Percentiles rank a stretch among this genome's conserved stretches.
Evolutionary conservation across 768 basidiomycete species (phyloP).

Genomic region (Chalciporus piperatus): DNA sequence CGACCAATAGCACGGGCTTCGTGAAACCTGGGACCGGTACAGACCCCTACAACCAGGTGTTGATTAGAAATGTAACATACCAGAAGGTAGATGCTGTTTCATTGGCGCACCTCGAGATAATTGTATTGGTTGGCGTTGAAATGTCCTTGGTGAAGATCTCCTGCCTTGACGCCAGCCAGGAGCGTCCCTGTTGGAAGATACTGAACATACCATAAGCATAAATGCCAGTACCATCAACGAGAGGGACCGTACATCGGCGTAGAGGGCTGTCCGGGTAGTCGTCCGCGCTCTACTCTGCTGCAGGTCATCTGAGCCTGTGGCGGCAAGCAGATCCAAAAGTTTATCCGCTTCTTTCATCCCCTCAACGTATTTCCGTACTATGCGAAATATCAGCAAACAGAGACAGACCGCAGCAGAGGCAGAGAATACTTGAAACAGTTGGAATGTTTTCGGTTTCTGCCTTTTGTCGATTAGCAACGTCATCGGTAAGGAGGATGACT

Average conservation of each 20-base stretch:
- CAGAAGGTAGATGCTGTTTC: neutral
- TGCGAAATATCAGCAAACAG: neutral
- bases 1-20: slow-evolving; percentile 81
- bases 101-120: slow-evolving; percentile 73
- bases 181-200: slow-evolving; percentile 74
- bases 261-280: slow-evolving; percentile 58
- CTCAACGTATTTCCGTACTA: slow-evolving; percentile 81
- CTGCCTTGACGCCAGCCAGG: slow-evolving; percentile 80
- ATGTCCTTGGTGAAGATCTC: slow-evolving; percentile 85
- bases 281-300: slow-evolving; percentile 58
- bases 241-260: slow-evolving; percentile 60
- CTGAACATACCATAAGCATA: slow-evolving; percentile 37
- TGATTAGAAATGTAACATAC: neutral
- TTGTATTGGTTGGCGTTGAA: slow-evolving; percentile 97
- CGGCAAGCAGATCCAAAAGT: slow-evolving; percentile 81
- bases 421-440: slow-evolving; percentile 55
- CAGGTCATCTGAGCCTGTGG: slow-evolving; percentile 57
- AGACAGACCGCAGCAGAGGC: neutral
- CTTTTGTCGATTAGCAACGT: slow-evolving; percentile 76
- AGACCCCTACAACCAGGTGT: slow-evolving; percentile 55
- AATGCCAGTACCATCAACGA: neutral
- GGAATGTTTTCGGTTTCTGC: slow-evolving; percentile 65
- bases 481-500: slow-evolving; percentile 86
- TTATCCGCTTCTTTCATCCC: slow-evolving; percentile 60
- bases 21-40: slow-evolving; percentile 71